Conservation (phyloP, 352 stramenopile species). For the Globisporangium rhizosaccharum region DNA sequence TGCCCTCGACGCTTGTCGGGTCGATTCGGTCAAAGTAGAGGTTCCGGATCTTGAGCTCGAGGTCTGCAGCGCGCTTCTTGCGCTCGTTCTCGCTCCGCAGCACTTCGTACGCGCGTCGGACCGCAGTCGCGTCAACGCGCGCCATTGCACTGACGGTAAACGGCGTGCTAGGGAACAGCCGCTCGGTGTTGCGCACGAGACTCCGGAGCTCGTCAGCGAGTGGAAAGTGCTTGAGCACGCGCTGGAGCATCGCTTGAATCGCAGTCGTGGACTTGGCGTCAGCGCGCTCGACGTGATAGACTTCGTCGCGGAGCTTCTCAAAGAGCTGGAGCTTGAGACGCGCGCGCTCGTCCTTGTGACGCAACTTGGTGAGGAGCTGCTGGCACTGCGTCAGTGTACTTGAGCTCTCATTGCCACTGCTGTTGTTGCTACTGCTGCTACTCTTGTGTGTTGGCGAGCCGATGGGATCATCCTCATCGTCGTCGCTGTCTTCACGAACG, state of each 20-base stretch:
- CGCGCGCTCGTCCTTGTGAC: slow-evolving; percentile 56
- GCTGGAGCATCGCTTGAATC: slow-evolving; percentile 37
- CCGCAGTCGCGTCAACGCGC: slow-evolving; percentile 18
- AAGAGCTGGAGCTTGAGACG: slow-evolving; percentile 52
- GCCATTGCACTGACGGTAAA: slow-evolving; percentile 30
- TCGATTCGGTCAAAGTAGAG: slow-evolving; percentile 90
- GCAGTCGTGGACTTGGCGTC: slow-evolving; percentile 16
- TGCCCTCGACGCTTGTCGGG: slow-evolving; percentile 61
- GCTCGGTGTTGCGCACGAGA: slow-evolving; percentile 76
- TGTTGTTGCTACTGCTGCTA: slow-evolving; percentile 1
- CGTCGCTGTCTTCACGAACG: slow-evolving; percentile 7
- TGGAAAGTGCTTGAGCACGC: slow-evolving; percentile 56
- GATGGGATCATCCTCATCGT: not conserved
- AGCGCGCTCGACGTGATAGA: slow-evolving; percentile 49
- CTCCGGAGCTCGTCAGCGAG: slow-evolving; percentile 63
- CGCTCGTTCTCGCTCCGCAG: slow-evolving; percentile 45
- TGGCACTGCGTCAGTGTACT: slow-evolving; percentile 25
- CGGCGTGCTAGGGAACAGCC: slow-evolving; percentile 58
- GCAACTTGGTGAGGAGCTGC: slow-evolving; percentile 48
- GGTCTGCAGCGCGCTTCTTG: slow-evolving; percentile 77
- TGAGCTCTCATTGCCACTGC: not conserved
- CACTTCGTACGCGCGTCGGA: slow-evolving; percentile 34
- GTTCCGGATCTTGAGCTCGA: slow-evolving; percentile 87
- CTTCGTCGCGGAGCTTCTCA: slow-evolving; percentile 49
- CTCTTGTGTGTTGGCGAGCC: not conserved